phyloP scores from a whole-genome alignment of 148 eudicot species.

The Camellia sinensis region DNA sequence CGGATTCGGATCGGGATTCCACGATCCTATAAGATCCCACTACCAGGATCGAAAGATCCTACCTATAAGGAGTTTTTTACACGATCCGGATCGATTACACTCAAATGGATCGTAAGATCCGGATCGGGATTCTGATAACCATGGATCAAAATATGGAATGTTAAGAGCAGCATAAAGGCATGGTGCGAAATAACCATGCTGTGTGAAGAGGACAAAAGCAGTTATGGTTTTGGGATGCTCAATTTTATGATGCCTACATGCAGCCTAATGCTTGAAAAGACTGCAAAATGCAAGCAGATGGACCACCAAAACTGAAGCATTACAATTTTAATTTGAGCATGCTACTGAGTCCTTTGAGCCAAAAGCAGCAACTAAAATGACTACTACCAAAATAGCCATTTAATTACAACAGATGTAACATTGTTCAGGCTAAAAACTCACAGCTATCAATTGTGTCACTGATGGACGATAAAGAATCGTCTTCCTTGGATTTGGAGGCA shows the following conservation, averaged over 20 bases:
- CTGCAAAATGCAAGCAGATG: not conserved
- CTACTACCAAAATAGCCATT: not conserved
- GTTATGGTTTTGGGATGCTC: not conserved
- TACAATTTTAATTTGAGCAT: not conserved
- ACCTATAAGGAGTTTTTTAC: too few species aligned
- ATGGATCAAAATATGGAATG: not conserved
- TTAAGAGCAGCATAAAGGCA: not conserved
- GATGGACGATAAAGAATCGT: constrained; percentile 83
- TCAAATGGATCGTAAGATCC: too few species aligned
- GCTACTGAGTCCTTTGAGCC: not conserved
- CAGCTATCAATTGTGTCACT: constrained; percentile 76
- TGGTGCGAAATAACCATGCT: not conserved
- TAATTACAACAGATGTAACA: constrained; percentile 5
- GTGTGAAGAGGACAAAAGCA: not conserved
- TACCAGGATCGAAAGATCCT: too few species aligned
- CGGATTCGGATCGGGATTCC: too few species aligned
- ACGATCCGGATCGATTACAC: too few species aligned
- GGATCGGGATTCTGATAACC: too few species aligned
- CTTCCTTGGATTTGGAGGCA: constrained; percentile 95
- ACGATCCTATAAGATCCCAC: too few species aligned
- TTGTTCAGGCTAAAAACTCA: constrained; percentile 44
- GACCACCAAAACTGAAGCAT: not conserved
- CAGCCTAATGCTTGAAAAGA: not conserved
- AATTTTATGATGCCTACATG: not conserved
- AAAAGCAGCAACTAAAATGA: not conserved